A percentile compares a stretch with the other conserved stretches of the same genome.
phyloP scores from a whole-genome alignment of 2,329 filamentous ascomycete species.

The Talaromyces sp. region DNA sequence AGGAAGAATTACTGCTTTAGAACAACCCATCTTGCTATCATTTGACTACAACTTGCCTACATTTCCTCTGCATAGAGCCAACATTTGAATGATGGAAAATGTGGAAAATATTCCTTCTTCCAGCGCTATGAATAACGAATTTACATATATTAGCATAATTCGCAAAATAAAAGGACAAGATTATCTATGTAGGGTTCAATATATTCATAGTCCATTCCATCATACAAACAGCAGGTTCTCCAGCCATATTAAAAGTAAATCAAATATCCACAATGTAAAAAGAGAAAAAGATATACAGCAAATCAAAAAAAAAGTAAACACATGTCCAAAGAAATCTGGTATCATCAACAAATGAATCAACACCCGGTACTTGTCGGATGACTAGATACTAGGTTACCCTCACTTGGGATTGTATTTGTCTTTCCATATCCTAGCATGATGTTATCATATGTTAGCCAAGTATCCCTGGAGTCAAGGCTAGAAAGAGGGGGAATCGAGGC shows the following conservation, averaged over 20 bases:
- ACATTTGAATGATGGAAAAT: too few species aligned
- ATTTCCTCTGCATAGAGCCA: too few species aligned
- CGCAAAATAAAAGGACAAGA: too few species aligned
- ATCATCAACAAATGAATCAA: not conserved
- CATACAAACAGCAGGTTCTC: not conserved
- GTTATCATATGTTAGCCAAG: conserved; percentile 18
- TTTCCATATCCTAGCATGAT: conserved; percentile 82
- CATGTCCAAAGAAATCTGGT: not conserved
- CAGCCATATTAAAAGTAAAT: not conserved
- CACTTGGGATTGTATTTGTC: conserved; percentile 72
- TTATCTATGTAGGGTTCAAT: not conserved
- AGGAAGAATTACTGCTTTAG: too few species aligned
- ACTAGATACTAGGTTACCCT: not conserved
- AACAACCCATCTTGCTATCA: too few species aligned
- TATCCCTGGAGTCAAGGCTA: not conserved
- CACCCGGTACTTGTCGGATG: not conserved
- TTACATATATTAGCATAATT: too few species aligned
- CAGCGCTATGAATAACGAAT: too few species aligned
- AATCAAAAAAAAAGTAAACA: not conserved
- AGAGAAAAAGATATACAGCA: not conserved
- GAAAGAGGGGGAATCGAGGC: not conserved
- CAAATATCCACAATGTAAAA: not conserved
- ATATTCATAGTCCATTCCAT: not conserved
- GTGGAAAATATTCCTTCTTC: too few species aligned
- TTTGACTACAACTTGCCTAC: too few species aligned